Conservation (phyloP, 805 yeast genomes). For the Ogataea haglerorum region DNA sequence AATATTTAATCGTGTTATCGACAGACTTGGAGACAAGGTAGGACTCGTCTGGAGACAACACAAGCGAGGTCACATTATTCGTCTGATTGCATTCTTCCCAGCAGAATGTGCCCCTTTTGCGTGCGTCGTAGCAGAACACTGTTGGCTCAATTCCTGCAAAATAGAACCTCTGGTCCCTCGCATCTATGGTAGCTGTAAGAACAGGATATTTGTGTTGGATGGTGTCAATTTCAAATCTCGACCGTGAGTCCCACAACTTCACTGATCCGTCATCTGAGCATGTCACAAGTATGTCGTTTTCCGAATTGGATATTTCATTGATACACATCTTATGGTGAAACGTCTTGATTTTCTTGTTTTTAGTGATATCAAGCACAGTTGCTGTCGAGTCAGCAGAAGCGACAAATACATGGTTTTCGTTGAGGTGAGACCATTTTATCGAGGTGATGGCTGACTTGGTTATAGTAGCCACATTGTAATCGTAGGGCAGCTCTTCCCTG, state of each 20-base stretch:
- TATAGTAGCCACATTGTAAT: conserved; percentile 10
- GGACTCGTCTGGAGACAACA: conserved; percentile 41
- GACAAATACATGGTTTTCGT: conserved; percentile 43
- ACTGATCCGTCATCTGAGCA: conserved; percentile 66
- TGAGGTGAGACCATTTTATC: conserved; percentile 47
- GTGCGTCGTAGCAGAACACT: conserved; percentile 55
- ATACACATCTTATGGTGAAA: conserved; percentile 40
- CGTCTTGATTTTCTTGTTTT: conserved; percentile 54
- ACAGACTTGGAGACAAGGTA: conserved; percentile 47
- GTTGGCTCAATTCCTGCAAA: conserved; percentile 68
- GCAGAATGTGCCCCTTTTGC: conserved; percentile 38
- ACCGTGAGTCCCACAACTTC: conserved; percentile 62
- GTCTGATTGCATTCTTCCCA: conserved; percentile 45
- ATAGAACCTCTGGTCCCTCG: conserved; percentile 43
- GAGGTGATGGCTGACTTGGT: conserved; percentile 67
- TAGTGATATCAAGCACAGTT: conserved; percentile 58
- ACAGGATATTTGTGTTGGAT: conserved; percentile 50
- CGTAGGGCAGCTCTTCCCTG: conserved; percentile 15
- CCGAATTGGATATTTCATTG: conserved; percentile 47
- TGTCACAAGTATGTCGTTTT: conserved; percentile 37
- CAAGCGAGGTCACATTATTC: conserved; percentile 56
- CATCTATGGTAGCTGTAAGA: conserved; percentile 43
- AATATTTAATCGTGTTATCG: conserved; percentile 55
- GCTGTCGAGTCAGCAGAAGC: conserved; percentile 62
- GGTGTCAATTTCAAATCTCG: conserved; percentile 39